A percentile compares a stretch with the other conserved stretches of the same genome.
phyloP scores from a whole-genome alignment of 2,329 filamentous ascomycete species.

The Tolypocladium guangdongense region DNA sequence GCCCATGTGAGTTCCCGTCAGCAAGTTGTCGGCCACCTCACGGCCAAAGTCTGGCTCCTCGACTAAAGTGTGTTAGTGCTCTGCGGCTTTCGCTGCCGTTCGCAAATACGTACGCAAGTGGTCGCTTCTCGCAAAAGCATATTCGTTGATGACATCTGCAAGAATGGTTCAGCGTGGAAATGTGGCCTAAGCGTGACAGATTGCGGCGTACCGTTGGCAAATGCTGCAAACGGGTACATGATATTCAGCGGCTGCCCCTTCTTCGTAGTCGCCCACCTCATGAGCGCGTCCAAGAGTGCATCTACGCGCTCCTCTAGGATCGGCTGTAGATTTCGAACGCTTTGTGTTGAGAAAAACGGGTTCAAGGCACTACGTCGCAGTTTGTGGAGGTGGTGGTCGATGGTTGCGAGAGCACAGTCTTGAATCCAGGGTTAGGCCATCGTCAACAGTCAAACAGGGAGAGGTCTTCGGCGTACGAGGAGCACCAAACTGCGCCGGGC shows the following conservation, averaged over 20 bases:
- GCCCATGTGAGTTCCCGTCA: constrained; percentile 26
- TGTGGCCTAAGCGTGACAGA: neutral
- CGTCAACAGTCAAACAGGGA: neutral
- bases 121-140: constrained; percentile 24
- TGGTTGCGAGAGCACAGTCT: constrained; percentile 23
- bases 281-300: constrained; percentile 19
- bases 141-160: constrained; percentile 29
- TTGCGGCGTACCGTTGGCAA: constrained; percentile 21
- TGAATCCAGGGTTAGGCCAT: neutral
- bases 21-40: constrained; percentile 22
- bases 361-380: constrained; percentile 22
- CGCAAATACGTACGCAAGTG: constrained; percentile 14
- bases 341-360: constrained; percentile 26
- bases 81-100: neutral
- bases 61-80: constrained; percentile 10
- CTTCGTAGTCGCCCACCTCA: constrained; percentile 14
- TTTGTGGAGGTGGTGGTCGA: constrained; percentile 22
- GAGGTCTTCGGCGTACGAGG: constrained; percentile 14
- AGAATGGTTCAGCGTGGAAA: neutral
- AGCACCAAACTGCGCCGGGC: constrained; percentile 17
- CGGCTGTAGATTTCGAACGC: constrained; percentile 25
- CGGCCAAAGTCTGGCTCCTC: constrained; percentile 23
- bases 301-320: constrained; percentile 25
- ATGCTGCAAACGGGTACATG: constrained; percentile 26
- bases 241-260: constrained; percentile 19